Conservation (phyloP, 2,329 filamentous ascomycete species). For the Claviceps monticola region DNA sequence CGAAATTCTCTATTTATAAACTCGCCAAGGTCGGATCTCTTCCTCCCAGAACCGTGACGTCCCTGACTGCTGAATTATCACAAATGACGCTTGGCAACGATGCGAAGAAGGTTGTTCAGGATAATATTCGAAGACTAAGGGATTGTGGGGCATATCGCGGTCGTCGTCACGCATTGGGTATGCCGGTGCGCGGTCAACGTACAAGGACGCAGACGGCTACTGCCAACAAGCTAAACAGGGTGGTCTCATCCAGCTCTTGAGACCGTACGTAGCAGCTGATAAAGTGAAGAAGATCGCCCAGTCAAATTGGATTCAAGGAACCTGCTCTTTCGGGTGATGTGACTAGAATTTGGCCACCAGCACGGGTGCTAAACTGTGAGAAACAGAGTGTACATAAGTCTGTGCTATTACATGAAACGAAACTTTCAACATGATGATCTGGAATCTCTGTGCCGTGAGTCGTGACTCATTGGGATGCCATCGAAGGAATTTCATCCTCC, state of each 20-base stretch:
- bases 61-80: constrained; percentile 72
- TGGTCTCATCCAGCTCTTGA: constrained; percentile 24
- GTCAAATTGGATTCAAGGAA: background rate
- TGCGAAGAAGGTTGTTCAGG: constrained; percentile 58
- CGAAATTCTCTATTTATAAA: constrained; percentile 79
- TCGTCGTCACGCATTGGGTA: constrained; percentile 77
- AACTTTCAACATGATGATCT: background rate
- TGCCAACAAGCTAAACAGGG: constrained; percentile 46
- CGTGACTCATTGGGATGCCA: background rate
- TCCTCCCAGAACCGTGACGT: constrained; percentile 61
- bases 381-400: constrained; percentile 16
- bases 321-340: too few species aligned
- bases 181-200: constrained; percentile 82
- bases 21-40: constrained; percentile 65
- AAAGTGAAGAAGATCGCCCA: background rate
- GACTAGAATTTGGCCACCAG: background rate
- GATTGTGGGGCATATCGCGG: constrained; percentile 88
- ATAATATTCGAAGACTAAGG: constrained; percentile 75
- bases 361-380: constrained; percentile 11
- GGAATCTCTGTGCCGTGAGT: too few species aligned
- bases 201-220: constrained; percentile 62
- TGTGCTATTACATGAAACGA: constrained; percentile 14
- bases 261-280: background rate
- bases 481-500: constrained; percentile 27
- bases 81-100: constrained; percentile 93